A percentile compares a stretch with the other conserved stretches of the same genome.
Evolutionary conservation across 1,284 basidiomycete genomes (phyloP).

Genomic region (Neotropicomus parvogracilis): DNA sequence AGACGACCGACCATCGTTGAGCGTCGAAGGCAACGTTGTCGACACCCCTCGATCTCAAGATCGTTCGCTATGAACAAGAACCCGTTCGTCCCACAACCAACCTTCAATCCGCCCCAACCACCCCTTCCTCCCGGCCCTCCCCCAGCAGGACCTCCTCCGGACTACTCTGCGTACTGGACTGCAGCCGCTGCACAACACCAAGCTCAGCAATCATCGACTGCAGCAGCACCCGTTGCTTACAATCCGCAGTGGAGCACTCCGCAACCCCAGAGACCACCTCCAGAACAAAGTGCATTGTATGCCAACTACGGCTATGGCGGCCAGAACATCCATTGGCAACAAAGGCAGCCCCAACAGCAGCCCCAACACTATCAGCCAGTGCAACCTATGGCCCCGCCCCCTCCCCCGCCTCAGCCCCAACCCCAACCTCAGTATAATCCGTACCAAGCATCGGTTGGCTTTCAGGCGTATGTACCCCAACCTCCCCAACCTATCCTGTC

Average conservation of each 20-base stretch:
- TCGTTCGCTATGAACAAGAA: conserved; percentile 66
- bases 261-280: conserved; percentile 59
- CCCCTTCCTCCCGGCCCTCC: conserved; percentile 76
- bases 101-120: conserved; percentile 66
- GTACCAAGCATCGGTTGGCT: conserved; percentile 69
- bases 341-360: conserved; percentile 47
- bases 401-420: conserved; percentile 53
- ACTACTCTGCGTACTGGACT: conserved; percentile 76
- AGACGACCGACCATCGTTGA: conserved; percentile 18
- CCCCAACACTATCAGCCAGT: conserved; percentile 49
- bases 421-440: conserved; percentile 67
- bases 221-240: conserved; percentile 44
- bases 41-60: conserved; percentile 12
- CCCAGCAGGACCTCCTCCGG: conserved; percentile 65
- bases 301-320: conserved; percentile 82
- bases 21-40: conserved; percentile 8
- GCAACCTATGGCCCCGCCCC: conserved; percentile 48
- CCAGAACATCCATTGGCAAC: conserved; percentile 57
- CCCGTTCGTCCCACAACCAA: conserved; percentile 66
- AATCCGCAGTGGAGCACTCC: conserved; percentile 63
- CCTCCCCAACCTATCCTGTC: conserved; percentile 45
- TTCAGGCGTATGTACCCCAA: conserved; percentile 66
- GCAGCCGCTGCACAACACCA: conserved; percentile 52
- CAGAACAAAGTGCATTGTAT: conserved; percentile 73
- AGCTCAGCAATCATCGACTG: conserved; percentile 33